Evolutionary conservation across 1,284 basidiomycete species (phyloP), one percentile per base, ranked within the genome.

Genomic region (Naganishia sp.): DNA sequence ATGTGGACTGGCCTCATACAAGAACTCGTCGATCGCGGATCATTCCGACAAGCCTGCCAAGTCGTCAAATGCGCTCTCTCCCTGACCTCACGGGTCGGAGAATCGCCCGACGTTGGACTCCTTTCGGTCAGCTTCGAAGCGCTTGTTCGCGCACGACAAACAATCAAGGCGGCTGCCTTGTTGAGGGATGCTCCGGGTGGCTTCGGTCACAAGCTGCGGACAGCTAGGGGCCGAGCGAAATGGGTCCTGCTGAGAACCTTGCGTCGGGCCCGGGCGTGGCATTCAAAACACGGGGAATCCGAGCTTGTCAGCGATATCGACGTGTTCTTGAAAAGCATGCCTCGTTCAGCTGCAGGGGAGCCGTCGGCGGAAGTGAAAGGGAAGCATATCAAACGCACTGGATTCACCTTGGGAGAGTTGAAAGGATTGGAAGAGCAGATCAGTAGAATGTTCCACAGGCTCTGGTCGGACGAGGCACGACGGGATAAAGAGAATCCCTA

Each of bases 91-190:
- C 17, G 41, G 23, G 35, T 41, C 28, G 49, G 31, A 15, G 46
- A 61, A 23, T 21, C 23, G 3, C 57, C 57, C 35, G 57, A 61
- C 28, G 57, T 61, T 10, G 57, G 57, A 32, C 46, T 61, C 25
- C 32, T 61, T 6, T 10, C 47, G 18, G 35, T 61, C 35, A 50
- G 46, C 47, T 50, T 61, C 39, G 57, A 61, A 51, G 57, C 57
- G 5, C 39, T 61, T 13, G 35, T 61, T 18, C 47, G 57, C 17
- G 49, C 57, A 17, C 35, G 39, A 25, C 57, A 61, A 18, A 61
- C 57, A 7, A 61, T 35, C 6, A 61, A 61, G 47, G 57, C 57
- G 6, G 50, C 32, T 18, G 57, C 49, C 15, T 23, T 61, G 32
- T 31, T 61, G 42, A 35, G 23, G 6, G 57, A 61, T 41, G 21